Conservation (phyloP, 768 basidiomycete species). For the Mycena indigotica region DNA sequence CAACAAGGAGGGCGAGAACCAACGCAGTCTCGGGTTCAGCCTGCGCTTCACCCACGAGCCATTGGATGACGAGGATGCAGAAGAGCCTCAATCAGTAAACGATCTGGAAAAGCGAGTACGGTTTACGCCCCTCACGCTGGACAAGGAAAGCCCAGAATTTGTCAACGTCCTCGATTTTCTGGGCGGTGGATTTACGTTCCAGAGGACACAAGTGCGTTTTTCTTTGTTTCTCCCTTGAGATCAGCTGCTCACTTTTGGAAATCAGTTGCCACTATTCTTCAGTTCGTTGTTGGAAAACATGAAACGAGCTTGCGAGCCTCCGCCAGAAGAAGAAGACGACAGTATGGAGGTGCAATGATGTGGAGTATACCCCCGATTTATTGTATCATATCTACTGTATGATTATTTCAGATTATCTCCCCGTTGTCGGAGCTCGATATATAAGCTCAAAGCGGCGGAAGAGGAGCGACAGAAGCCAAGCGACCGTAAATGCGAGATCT, state of each 20-base stretch:
- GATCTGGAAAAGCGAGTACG: conserved; percentile 53
- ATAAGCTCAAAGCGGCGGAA: too few species aligned
- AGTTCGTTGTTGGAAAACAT: conserved; percentile 14
- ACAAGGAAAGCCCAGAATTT: conserved; percentile 60
- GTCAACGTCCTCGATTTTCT: conserved; percentile 65
- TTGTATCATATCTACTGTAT: too few species aligned
- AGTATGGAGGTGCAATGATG: conserved; percentile 4
- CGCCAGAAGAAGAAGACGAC: not conserved
- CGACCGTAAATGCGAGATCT: too few species aligned
- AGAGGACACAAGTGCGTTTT: conserved; percentile 48
- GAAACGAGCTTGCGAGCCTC: conserved; percentile 17
- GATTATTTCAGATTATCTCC: too few species aligned
- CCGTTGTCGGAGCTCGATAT: too few species aligned
- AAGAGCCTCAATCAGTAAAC: conserved; percentile 34
- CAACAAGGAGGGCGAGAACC: conserved; percentile 33
- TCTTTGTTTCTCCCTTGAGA: not conserved
- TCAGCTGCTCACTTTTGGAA: not conserved
- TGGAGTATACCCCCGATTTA: too few species aligned
- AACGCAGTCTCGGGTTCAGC: conserved; percentile 55
- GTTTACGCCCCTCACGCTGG: conserved; percentile 65
- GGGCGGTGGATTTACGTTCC: conserved; percentile 66
- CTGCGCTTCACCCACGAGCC: conserved; percentile 51
- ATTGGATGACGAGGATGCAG: conserved; percentile 29
- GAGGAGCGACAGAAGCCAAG: too few species aligned
- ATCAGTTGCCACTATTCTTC: conserved; percentile 20